Percentiles rank a stretch among this genome's conserved stretches.
Conservation (phyloP, 345 rosid genomes). For the Turnera subulata region DNA sequence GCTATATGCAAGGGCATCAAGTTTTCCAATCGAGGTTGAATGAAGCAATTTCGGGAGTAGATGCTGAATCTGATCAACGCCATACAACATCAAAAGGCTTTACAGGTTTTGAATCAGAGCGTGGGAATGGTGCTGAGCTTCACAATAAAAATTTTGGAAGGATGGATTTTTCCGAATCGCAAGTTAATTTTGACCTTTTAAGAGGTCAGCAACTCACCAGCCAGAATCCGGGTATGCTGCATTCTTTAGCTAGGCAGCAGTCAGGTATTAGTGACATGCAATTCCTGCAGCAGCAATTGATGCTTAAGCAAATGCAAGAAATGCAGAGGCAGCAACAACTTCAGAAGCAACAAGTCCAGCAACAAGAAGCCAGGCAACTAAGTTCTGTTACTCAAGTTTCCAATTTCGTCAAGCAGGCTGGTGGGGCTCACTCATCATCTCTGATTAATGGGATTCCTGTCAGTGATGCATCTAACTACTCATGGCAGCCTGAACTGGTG, state of each 20-base stretch:
- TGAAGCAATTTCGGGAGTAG: conserved; percentile 62
- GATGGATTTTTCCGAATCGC: conserved; percentile 57
- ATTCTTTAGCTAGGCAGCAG: conserved; percentile 67
- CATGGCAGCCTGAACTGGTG: conserved; percentile 59
- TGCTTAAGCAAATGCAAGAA: conserved; percentile 73
- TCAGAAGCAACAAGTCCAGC: conserved; percentile 50
- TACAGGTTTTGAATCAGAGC: conserved; percentile 41
- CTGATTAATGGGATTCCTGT: conserved; percentile 61
- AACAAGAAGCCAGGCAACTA: conserved; percentile 50
- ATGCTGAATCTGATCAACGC: conserved; percentile 48
- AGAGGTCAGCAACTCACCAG: conserved; percentile 63
- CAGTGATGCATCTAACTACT: conserved; percentile 51
- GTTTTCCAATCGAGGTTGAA: conserved; percentile 43
- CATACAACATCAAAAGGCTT: conserved; percentile 45
- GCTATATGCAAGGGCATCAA: conserved; percentile 59
- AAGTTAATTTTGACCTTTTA: conserved; percentile 60
- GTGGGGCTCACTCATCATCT: conserved; percentile 36
- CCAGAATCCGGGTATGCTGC: conserved; percentile 61
- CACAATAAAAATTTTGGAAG: conserved; percentile 38
- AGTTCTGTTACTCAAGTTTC: conserved; percentile 46
- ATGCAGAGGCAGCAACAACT: conserved; percentile 67
- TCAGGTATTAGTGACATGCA: conserved; percentile 67
- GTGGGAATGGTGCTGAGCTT: conserved; percentile 43
- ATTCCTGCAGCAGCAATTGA: conserved; percentile 65
- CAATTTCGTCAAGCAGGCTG: conserved; percentile 39